Base-by-base conservation (phyloP, 257 asterid genomes). In the Rauvolfia tetraphylla region DNA sequence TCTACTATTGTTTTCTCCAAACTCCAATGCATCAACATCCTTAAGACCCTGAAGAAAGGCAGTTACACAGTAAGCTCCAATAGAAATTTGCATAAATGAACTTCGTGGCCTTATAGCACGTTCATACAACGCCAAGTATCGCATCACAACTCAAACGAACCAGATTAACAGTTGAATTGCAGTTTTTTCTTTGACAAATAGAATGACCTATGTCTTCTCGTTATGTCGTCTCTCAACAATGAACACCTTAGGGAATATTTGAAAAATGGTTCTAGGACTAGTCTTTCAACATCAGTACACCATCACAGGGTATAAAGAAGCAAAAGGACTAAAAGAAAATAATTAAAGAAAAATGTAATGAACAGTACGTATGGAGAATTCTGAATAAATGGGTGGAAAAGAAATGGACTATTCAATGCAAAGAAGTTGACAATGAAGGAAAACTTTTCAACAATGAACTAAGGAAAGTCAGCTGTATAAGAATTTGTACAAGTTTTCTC, bases 11-110 rank as follows among this genome's bases (percentile, higher is more conserved):
- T 13, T 77, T 34, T 71, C 80, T 51, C 42, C 77, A 41, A 85
- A 70, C 41, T 83, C 58, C 6, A 74, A 54, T 71, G 83, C 54
- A 78, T 83, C 87, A 54, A 91, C 62, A 59, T 81, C 96, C 84
- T 87, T 89, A 53, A 90, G 95, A 65, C 97, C 93, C 97, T 92
- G 85, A 13, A 76, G 41, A 36, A 48, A 20, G 25, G 51, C 7
- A 7, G 39, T 59, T 14, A 59, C 3, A 25, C 23, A 29, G 41
- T 61, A 27, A 38, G 51, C 72, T 67, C 72, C 72, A 22, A 67
- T 7, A 66, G 48, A 34, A 63, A 63, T 20, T 36, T 22, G 49
- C 49, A 18, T 36, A 20, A 18, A 34, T 27, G 25, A 61, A 33
- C 48, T 38, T 66, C 46, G 36, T 36, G 7, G 1, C 71, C 29